These are phyloP conservation scores for Sporopachydermia cereana DNA, from an alignment of 1,139 yeast genomes.

Conservation along the genomic window DNA sequence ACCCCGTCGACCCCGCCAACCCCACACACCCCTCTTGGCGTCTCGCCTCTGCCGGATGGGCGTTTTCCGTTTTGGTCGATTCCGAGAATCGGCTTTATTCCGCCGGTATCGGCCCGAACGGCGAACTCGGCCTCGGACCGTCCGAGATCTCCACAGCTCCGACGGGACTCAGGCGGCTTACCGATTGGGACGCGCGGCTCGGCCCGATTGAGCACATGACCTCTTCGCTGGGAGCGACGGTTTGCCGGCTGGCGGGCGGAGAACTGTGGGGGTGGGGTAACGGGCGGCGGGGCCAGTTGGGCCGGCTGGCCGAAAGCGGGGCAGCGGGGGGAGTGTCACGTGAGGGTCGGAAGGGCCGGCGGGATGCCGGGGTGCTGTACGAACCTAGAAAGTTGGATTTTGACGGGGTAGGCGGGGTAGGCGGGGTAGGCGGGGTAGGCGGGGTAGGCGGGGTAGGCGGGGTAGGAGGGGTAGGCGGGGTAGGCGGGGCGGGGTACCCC, in stretches of 20 bases:
- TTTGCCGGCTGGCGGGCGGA: slow-evolving; percentile 33
- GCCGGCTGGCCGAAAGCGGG: too few species aligned
- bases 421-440: too few species aligned
- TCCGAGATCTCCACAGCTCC: slow-evolving; percentile 4
- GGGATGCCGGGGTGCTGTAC: neutral
- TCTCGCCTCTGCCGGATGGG: slow-evolving; percentile 61
- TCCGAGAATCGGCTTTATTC: slow-evolving; percentile 31
- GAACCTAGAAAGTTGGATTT: neutral
- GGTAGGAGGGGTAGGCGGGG: too few species aligned
- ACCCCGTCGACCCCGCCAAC: too few species aligned
- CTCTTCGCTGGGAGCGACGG: slow-evolving; percentile 47
- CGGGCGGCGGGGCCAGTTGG: slow-evolving; percentile 65
- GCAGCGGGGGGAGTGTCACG: too few species aligned
- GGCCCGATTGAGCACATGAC: slow-evolving; percentile 23
- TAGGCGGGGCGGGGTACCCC: too few species aligned
- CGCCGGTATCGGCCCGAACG: slow-evolving; percentile 56
- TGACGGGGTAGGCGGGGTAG: too few species aligned
- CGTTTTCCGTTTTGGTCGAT: slow-evolving; percentile 45
- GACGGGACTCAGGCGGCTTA: slow-evolving; percentile 8
- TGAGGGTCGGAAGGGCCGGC: neutral
- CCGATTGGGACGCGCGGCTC: slow-evolving; percentile 14
- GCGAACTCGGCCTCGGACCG: slow-evolving; percentile 61
- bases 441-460: too few species aligned
- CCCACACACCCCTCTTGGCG: too few species aligned
- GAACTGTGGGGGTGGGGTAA: slow-evolving; percentile 73